phyloP scores from a whole-genome alignment of 805 yeast genomes.

The Lipomyces japonicus region DNA sequence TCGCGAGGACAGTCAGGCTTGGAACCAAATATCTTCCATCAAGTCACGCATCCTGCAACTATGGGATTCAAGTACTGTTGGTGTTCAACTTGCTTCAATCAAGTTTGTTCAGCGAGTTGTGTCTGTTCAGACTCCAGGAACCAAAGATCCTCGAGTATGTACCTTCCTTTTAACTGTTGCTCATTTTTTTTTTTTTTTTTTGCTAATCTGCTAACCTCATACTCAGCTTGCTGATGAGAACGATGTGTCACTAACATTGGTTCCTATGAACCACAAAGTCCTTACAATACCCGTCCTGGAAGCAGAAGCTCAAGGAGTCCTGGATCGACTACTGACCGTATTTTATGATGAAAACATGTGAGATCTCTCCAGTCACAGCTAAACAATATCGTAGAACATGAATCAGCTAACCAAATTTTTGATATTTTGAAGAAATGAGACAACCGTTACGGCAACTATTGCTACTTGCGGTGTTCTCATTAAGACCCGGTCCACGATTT shows the following conservation, averaged over 20 bases:
- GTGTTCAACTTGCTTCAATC: slow-evolving; percentile 63
- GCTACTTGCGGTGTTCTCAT: slow-evolving; percentile 61
- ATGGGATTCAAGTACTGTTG: slow-evolving; percentile 49
- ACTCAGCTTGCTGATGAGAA: slow-evolving; percentile 24
- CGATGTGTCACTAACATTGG: slow-evolving; percentile 50
- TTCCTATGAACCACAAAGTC: slow-evolving; percentile 60
- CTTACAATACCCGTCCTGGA: slow-evolving; percentile 54
- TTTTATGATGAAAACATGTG: slow-evolving; percentile 54
- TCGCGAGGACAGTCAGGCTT: slow-evolving; percentile 41
- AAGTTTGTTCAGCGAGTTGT: slow-evolving; percentile 65
- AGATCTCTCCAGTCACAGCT: background rate
- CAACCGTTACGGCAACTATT: slow-evolving; percentile 62
- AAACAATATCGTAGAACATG: background rate
- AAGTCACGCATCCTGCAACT: slow-evolving; percentile 57
- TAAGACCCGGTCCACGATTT: slow-evolving; percentile 59
- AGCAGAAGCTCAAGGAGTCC: slow-evolving; percentile 63
- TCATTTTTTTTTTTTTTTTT: background rate
- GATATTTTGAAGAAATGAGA: slow-evolving; percentile 37
- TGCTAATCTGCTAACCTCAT: background rate
- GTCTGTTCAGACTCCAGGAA: slow-evolving; percentile 49
- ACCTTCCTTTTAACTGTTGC: background rate
- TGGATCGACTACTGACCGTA: slow-evolving; percentile 60
- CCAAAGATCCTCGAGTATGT: slow-evolving; percentile 37
- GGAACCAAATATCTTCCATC: slow-evolving; percentile 56
- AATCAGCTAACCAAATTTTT: background rate